A percentile compares a stretch with the other conserved stretches of the same genome.
Evolutionary conservation across 2,329 filamentous ascomycete genomes (phyloP).

Genomic region (Colletotrichum destructivum): DNA sequence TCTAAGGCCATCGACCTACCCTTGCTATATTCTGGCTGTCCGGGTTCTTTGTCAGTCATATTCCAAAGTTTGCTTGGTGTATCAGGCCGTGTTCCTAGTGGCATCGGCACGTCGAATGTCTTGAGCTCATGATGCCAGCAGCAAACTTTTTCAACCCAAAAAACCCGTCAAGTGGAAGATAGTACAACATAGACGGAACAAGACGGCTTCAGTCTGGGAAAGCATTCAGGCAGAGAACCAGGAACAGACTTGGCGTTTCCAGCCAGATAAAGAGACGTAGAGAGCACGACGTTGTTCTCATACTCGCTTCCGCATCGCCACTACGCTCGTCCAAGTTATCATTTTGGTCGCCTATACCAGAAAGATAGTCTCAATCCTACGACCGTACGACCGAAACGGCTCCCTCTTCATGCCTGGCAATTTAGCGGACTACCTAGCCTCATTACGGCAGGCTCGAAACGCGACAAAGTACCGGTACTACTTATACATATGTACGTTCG

Average conservation of each 20-base stretch:
- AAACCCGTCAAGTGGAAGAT: not conserved
- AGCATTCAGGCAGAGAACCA: too few relatives aligned
- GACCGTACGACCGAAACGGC: not conserved
- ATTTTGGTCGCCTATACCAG: not conserved
- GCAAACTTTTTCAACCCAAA: too few relatives aligned
- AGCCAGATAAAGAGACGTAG: too few relatives aligned
- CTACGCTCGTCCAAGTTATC: too few relatives aligned
- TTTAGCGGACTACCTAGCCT: not conserved
- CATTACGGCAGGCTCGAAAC: not conserved
- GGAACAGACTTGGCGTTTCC: too few relatives aligned
- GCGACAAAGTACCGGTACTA: constrained; percentile 1
- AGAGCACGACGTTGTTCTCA: too few relatives aligned
- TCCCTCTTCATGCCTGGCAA: not conserved
- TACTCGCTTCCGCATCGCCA: too few relatives aligned
- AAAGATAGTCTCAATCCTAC: not conserved
- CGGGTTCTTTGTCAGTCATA: not conserved
- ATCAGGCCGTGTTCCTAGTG: not conserved
- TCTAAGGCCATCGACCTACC: not conserved
- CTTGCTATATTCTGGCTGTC: not conserved
- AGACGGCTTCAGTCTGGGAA: not conserved
- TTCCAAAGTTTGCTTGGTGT: not conserved
- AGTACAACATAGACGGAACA: not conserved
- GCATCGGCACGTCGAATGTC: not conserved
- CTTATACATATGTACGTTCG: not conserved
- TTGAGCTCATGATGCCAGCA: not conserved